Percentiles rank a stretch among this genome's conserved stretches.
Conservation (phyloP, 805 yeast genomes). For the Teunomyces stri region DNA sequence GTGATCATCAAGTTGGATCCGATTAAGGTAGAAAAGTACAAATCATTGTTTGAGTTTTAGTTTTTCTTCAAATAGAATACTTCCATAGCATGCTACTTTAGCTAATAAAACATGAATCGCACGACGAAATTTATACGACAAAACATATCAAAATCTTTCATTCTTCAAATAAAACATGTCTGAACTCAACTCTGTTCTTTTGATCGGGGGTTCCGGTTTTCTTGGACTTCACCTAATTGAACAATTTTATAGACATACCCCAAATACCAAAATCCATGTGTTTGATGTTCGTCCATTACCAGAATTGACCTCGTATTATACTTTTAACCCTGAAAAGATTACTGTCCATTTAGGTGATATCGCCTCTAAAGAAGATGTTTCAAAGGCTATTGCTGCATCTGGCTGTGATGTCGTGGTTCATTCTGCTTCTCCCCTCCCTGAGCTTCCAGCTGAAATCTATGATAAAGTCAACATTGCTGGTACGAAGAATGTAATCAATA, state of each 20-base stretch:
- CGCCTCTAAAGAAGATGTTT: constrained; percentile 69
- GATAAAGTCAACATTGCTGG: constrained; percentile 90
- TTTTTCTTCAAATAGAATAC: background rate
- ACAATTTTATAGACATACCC: constrained; percentile 65
- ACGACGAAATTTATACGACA: constrained; percentile 1
- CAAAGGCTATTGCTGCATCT: constrained; percentile 54
- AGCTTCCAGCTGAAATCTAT: constrained; percentile 68
- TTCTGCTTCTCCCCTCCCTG: constrained; percentile 96
- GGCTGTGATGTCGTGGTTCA: constrained; percentile 81
- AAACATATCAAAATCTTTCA: background rate
- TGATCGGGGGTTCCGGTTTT: constrained; percentile 96
- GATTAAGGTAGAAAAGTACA: constrained; percentile 26
- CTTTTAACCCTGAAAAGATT: constrained; percentile 62
- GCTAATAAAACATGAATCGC: background rate
- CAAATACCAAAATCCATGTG: constrained; percentile 75
- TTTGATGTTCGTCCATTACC: constrained; percentile 92
- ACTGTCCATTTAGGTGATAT: constrained; percentile 77
- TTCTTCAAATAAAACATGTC: constrained; percentile 8
- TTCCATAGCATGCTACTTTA: background rate
- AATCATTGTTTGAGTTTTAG: constrained; percentile 19
- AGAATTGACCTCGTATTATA: constrained; percentile 66
- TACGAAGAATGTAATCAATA: constrained; percentile 68
- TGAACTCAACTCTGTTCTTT: constrained; percentile 55
- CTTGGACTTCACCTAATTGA: constrained; percentile 88
- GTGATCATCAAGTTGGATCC: constrained; percentile 19